These are phyloP conservation scores for Plectosphaerella cucumerina DNA, from an alignment of 2,329 filamentous ascomycete genomes.

Conservation along the genomic window DNA sequence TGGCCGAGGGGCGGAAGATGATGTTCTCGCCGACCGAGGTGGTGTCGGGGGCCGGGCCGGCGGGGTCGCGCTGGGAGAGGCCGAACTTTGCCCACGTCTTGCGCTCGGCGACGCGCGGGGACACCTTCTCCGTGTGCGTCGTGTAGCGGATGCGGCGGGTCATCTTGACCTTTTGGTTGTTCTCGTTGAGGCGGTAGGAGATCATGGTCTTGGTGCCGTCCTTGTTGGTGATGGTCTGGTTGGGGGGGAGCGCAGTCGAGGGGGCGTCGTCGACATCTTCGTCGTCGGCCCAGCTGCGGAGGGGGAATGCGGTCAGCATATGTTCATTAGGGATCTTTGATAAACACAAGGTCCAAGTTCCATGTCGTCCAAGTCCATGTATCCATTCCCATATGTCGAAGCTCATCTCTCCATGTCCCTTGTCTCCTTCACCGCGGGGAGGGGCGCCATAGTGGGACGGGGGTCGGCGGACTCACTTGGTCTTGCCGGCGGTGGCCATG, in stretches of 20 bases:
- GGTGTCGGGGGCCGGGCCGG: constrained; percentile 82
- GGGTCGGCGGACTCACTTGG: not conserved
- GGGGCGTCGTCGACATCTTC: constrained; percentile 76
- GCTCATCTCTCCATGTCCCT: not conserved
- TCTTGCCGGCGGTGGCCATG: constrained; percentile 1
- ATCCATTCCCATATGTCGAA: too few species aligned
- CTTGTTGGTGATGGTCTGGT: constrained; percentile 92
- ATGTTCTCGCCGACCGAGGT: constrained; percentile 97
- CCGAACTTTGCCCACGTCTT: constrained; percentile 94
- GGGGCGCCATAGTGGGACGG: not conserved
- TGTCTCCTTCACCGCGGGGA: not conserved
- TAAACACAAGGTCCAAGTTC: not conserved
- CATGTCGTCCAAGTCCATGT: not conserved
- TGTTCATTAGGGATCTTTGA: not conserved
- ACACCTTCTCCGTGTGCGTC: constrained; percentile 87
- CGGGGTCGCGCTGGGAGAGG: constrained; percentile 75
- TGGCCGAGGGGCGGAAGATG: constrained; percentile 86
- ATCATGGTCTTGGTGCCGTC: constrained; percentile 97
- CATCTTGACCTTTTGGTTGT: constrained; percentile 94
- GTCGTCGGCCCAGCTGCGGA: constrained; percentile 88
- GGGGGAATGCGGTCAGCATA: not conserved
- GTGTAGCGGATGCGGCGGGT: constrained; percentile 93
- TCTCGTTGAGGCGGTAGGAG: constrained; percentile 84
- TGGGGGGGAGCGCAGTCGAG: constrained; percentile 67
- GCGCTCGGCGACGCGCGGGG: constrained; percentile 93